These are phyloP conservation scores for Melanomma pulvis-pyrius DNA, from an alignment of 495 filamentous ascomycete species.

Conservation along the genomic window DNA sequence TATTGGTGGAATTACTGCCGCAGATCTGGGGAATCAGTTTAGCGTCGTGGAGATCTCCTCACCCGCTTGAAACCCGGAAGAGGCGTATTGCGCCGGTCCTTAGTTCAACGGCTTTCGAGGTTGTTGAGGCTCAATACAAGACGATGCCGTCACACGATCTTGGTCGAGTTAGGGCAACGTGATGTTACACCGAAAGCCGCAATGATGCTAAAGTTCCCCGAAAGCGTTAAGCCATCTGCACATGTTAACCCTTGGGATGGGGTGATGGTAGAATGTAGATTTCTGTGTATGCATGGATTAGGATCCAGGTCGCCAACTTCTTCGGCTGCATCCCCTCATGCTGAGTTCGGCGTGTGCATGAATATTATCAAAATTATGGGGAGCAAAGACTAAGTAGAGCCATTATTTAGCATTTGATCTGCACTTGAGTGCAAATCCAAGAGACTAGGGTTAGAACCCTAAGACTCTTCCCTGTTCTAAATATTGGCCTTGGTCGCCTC, in stretches of 20 bases:
- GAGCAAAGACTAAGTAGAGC: too few relatives aligned
- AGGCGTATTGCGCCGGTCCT: not conserved
- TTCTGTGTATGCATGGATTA: too few relatives aligned
- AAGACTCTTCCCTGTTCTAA: too few relatives aligned
- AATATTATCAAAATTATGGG: too few relatives aligned
- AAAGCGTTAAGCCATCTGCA: not conserved
- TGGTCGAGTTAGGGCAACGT: not conserved
- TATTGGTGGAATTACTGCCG: slow-evolving; percentile 1
- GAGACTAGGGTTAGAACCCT: too few relatives aligned
- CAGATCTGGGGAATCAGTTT: slow-evolving; percentile 2
- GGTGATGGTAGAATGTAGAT: too few relatives aligned
- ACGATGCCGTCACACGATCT: not conserved
- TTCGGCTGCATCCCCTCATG: too few relatives aligned
- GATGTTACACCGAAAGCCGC: not conserved
- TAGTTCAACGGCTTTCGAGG: not conserved
- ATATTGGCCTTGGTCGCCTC: too few relatives aligned
- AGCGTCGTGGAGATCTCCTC: not conserved
- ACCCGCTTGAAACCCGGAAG: not conserved
- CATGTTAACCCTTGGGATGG: not conserved
- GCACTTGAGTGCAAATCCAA: too few relatives aligned
- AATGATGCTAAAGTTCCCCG: not conserved
- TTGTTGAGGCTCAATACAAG: not conserved
- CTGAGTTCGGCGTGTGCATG: too few relatives aligned
- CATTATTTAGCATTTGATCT: too few relatives aligned
- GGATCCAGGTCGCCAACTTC: too few relatives aligned